Base-by-base conservation (phyloP, 306 rosid genomes). In the Castanea mollissima region DNA sequence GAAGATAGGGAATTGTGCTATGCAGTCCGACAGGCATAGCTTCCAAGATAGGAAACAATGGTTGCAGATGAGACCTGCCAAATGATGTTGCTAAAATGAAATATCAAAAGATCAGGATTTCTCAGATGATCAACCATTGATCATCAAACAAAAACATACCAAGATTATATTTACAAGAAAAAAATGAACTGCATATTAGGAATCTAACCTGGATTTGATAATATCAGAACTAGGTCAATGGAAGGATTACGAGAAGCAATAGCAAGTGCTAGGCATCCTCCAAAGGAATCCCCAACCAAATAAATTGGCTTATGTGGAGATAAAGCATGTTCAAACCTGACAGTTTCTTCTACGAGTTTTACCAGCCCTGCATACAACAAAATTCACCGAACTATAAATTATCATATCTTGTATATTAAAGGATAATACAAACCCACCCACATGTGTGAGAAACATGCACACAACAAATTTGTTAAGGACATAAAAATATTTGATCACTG, bases 191-290 rank as follows among this genome's bases (percentile, higher is more conserved):
- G 57, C 76, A 16, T 32, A 76, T 68, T 13, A 16, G 55, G 73
- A 67, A 56, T 85, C 69, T 60, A 81, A 90, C 99, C 99, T 77
- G 99, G 97, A 78, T 95, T 95, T 73, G 70, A 77, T 75, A 91
- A 82, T 79, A 91, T 75, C 76, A 95, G 78, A 64, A 93, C 88
- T 60, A 95, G 92, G 82, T 95, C 99, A 75, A 91, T 56, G 35
- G 86, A 55, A 55, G 98, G 97, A 91, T 93, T 91, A 71, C 85
- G 92, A 84, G 99, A 87, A 73, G 99, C 99, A 74, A 93, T 89
- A 2, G 99, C 93, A 59, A 95, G 98, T 63, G 97, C 91, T 59
- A 95, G 81, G 90, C 99, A 89, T 87, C 98, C 99, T 51, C 99
- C 98, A 82, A 95, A 79, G 70, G 99, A 95, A 82, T 95, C 98